Conservation (phyloP, 257 asterid genomes). For the Petunia secreta region DNA sequence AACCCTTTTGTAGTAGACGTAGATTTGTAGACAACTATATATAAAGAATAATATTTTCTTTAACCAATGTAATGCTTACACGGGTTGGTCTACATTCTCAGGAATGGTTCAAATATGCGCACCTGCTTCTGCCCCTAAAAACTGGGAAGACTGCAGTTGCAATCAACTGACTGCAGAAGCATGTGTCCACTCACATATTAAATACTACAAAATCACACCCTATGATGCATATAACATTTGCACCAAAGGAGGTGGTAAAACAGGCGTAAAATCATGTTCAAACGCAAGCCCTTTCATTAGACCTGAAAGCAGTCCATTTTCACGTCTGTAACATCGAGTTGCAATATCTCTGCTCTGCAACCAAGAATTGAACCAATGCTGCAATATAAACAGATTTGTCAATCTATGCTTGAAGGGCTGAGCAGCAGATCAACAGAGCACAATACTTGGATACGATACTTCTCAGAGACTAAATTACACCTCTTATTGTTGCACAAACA, state of each 20-base stretch:
- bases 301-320: slow-evolving; percentile 89
- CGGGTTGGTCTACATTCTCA: too few species aligned
- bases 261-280: neutral
- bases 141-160: neutral
- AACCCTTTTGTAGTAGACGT: too few species aligned
- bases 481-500: neutral
- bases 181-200: neutral
- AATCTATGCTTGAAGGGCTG: slow-evolving; percentile 9
- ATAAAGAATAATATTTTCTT: too few species aligned
- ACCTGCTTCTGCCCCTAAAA: neutral
- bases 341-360: slow-evolving; percentile 96
- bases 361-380: slow-evolving; percentile 87
- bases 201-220: neutral
- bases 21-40: too few species aligned
- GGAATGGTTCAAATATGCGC: neutral
- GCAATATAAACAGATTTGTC: slow-evolving; percentile 34
- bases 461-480: neutral
- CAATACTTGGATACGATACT: neutral
- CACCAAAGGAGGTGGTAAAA: slow-evolving; percentile 2
- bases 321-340: slow-evolving; percentile 95
- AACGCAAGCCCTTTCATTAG: slow-evolving; percentile 3
- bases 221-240: neutral
- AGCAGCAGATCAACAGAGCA: neutral
- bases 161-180: neutral
- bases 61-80: too few species aligned